Base-by-base conservation (phyloP, 495 filamentous ascomycete genomes). In the Xylaria acuta region DNA sequence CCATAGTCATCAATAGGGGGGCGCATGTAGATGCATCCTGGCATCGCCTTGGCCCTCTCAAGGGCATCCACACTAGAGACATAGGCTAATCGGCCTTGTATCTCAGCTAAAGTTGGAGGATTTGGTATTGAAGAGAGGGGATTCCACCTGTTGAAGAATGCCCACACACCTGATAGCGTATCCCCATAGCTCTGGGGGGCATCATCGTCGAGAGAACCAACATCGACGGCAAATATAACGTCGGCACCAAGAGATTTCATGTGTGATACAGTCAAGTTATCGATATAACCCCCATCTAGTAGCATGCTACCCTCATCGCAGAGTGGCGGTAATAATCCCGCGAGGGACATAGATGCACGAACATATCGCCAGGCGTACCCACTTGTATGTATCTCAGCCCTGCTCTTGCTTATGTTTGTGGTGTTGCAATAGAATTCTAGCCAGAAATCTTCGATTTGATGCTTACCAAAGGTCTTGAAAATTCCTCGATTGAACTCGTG, bases 401-500 rank as follows among this genome's bases (percentile, higher is more conserved):
- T 89, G 47, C 91, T 94, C 76, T 94, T 95, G 82, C 90, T 93
- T 83, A 99, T 98, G 76, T 97, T 98, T 34, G 97, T 98, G 0
- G 95, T 98, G 80, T 99, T 99, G 86, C 97, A 98, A 85, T 98
- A 99, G 82, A 94, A 99, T 71, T 97, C 94, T 20, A 99, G 88
- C 96, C 96, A 98, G 79, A 98, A 98, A 79, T 98, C 97, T 82
- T 99, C 96, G 67, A 99, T 98, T 80, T 98, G 96, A 47, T 92
- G 91, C 72, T 97, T 93, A 11, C 94, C 95, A 80, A 99, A 97
- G 0, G 96, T 94, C 82, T 98, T 98, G 88, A 98, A 99, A 77
- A 99, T 98, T 14, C 97, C 97, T 4, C 96, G 93, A 78, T 99
- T 99, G 88, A 99, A 99, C 76, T 98, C 96, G 80, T 99, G 96